Conservation (phyloP, 2,329 filamentous ascomycete species). For the Lasiodiplodia sp. region DNA sequence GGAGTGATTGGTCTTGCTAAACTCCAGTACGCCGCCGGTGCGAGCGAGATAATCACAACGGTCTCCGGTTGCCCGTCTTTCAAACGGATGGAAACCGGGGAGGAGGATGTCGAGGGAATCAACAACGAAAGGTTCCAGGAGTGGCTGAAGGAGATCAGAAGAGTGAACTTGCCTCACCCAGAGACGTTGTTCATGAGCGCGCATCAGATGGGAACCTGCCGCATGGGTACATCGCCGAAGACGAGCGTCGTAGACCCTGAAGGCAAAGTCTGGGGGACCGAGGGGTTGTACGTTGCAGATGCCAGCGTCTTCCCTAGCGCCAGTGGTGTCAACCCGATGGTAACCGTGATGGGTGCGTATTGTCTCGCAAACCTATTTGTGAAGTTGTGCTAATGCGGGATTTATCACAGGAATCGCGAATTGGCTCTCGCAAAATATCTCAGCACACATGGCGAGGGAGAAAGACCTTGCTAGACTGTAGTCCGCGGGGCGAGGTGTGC, state of each 20-base stretch:
- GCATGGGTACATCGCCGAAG: conserved; percentile 66
- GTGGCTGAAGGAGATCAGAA: conserved; percentile 65
- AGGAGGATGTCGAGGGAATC: conserved; percentile 52
- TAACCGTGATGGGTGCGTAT: conserved; percentile 68
- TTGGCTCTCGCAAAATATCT: conserved; percentile 44
- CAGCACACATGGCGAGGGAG: conserved; percentile 35
- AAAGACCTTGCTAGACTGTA: conserved; percentile 21
- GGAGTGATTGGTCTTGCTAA: conserved; percentile 76
- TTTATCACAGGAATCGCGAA: conserved; percentile 42
- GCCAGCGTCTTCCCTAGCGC: conserved; percentile 78
- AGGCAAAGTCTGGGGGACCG: conserved; percentile 67
- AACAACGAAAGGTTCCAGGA: conserved; percentile 66
- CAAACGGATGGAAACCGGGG: conserved; percentile 30
- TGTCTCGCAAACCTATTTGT: conserved; percentile 12
- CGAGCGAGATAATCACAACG: conserved; percentile 76
- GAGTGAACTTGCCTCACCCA: conserved; percentile 58
- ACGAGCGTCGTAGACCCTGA: conserved; percentile 54
- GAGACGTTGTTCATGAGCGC: conserved; percentile 69
- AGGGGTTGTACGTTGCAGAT: conserved; percentile 74
- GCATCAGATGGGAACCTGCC: conserved; percentile 81
- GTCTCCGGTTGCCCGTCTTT: conserved; percentile 72
- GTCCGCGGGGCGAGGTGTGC: not conserved
- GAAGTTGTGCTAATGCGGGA: not conserved
- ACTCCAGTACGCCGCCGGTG: conserved; percentile 79
- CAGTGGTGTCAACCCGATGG: conserved; percentile 83